These are phyloP conservation scores for Pyronema domesticum DNA, from an alignment of 495 filamentous ascomycete species.

Conservation along the genomic window DNA sequence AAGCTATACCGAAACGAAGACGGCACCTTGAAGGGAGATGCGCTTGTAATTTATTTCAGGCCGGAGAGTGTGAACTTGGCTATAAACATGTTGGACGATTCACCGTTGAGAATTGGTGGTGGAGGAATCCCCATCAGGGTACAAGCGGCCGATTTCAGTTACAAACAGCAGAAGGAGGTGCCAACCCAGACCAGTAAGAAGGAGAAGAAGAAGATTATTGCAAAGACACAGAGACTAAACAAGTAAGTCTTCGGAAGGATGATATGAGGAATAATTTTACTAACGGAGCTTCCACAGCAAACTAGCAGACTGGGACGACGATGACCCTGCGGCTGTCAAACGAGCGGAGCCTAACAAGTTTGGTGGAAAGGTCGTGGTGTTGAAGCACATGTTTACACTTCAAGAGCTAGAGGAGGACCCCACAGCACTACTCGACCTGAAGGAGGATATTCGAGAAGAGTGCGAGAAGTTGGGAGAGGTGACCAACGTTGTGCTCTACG, in stretches of 20 bases:
- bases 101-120: slow-evolving; percentile 53
- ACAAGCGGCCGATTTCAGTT: slow-evolving; percentile 68
- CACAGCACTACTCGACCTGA: slow-evolving; percentile 69
- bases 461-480: slow-evolving; percentile 73
- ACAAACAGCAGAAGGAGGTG: slow-evolving; percentile 48
- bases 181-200: slow-evolving; percentile 39
- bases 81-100: slow-evolving; percentile 80
- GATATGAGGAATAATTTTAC: background rate
- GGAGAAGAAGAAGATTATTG: slow-evolving; percentile 72
- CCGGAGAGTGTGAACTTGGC: slow-evolving; percentile 78
- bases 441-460: slow-evolving; percentile 82
- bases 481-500: slow-evolving; percentile 79
- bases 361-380: slow-evolving; percentile 64
- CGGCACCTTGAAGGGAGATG: slow-evolving; percentile 82
- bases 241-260: slow-evolving; percentile 29
- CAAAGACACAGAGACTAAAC: slow-evolving; percentile 70
- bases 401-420: slow-evolving; percentile 71
- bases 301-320: slow-evolving; percentile 85
- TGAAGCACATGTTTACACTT: slow-evolving; percentile 91
- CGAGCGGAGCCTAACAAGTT: slow-evolving; percentile 37
- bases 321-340: slow-evolving; percentile 41
- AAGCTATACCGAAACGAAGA: slow-evolving; percentile 77
- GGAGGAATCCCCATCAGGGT: slow-evolving; percentile 57
- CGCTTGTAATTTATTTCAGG: slow-evolving; percentile 82
- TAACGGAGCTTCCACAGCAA: slow-evolving; percentile 36